phyloP scores from a whole-genome alignment of 805 yeast species.

The Debaryomyces maramus region DNA sequence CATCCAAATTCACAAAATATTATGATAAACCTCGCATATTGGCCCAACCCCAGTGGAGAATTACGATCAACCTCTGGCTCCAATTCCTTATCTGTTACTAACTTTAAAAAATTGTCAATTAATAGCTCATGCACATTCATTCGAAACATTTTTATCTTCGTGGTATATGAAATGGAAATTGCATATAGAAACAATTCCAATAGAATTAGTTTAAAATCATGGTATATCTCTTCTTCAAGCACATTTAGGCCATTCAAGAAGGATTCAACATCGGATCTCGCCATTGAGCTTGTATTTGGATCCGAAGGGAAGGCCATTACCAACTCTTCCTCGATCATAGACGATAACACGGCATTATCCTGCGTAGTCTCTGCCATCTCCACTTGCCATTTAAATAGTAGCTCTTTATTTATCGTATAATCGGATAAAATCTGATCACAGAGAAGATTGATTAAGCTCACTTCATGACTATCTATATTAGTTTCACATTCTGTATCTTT shows the following conservation, averaged over 20 bases:
- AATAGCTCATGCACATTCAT: conserved; percentile 19
- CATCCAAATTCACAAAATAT: conserved; percentile 37
- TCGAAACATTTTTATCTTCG: conserved; percentile 23
- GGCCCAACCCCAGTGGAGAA: conserved; percentile 15
- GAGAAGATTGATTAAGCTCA: conserved; percentile 18
- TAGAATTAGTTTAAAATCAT: conserved; percentile 30
- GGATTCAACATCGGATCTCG: conserved; percentile 5
- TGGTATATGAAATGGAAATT: conserved; percentile 22
- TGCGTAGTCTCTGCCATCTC: conserved; percentile 28
- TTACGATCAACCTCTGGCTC: conserved; percentile 4
- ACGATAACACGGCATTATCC: conserved; percentile 19
- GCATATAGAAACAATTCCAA: conserved; percentile 25
- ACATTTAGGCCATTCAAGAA: conserved; percentile 15
- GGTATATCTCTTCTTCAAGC: conserved; percentile 25
- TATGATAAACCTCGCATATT: conserved; percentile 22
- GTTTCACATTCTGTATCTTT: neutral
- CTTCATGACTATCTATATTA: conserved; percentile 10
- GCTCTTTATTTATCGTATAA: conserved; percentile 25
- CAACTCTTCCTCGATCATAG: conserved; percentile 26
- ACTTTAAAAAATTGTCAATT: conserved; percentile 19
- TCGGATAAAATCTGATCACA: conserved; percentile 24
- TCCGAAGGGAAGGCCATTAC: conserved; percentile 12
- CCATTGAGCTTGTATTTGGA: conserved; percentile 7
- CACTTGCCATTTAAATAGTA: conserved; percentile 37
- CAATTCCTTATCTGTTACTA: neutral